phyloP scores from a whole-genome alignment of 2,329 filamentous ascomycete genomes.

The Fusarium nurragi region DNA sequence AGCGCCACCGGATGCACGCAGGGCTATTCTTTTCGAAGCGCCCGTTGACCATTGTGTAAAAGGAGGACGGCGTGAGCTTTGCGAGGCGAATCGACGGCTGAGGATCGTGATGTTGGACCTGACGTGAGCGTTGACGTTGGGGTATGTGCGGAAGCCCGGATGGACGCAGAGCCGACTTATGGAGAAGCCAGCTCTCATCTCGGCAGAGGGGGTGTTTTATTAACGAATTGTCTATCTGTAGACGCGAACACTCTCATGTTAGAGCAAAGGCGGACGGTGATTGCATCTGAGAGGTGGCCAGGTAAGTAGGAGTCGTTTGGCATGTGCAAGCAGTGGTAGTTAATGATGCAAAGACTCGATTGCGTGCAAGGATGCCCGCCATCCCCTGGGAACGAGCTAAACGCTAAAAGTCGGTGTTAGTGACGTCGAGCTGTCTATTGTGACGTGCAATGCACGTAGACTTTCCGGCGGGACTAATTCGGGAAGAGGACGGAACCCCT shows the following conservation, averaged over 20 bases:
- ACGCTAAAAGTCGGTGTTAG: constrained; percentile 21
- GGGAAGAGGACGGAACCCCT: constrained; percentile 2
- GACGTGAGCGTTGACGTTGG: constrained; percentile 26
- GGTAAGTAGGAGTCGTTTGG: background rate
- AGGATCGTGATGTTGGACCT: constrained; percentile 20
- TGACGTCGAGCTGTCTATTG: constrained; percentile 43
- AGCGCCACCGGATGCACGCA: constrained; percentile 55
- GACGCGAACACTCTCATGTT: constrained; percentile 36
- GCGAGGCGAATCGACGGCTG: constrained; percentile 41
- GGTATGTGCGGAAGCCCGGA: constrained; percentile 46
- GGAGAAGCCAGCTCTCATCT: constrained; percentile 58
- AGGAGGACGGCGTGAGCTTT: constrained; percentile 38
- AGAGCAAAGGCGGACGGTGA: constrained; percentile 10
- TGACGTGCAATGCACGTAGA: constrained; percentile 29
- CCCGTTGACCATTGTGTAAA: constrained; percentile 41
- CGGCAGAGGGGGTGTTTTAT: constrained; percentile 40
- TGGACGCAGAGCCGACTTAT: constrained; percentile 57
- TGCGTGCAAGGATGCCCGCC: constrained; percentile 33
- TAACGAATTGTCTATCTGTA: constrained; percentile 5
- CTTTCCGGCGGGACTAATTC: constrained; percentile 1
- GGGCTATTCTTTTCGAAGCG: constrained; percentile 40
- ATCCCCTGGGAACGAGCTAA: constrained; percentile 16
- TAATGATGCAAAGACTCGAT: constrained; percentile 33
- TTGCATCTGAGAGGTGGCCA: constrained; percentile 20
- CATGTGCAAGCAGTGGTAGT: constrained; percentile 34